Evolutionary conservation across 495 filamentous ascomycete species (phyloP), one percentile per base, ranked within the genome.

Genomic region (Aspergillus taichungensis): DNA sequence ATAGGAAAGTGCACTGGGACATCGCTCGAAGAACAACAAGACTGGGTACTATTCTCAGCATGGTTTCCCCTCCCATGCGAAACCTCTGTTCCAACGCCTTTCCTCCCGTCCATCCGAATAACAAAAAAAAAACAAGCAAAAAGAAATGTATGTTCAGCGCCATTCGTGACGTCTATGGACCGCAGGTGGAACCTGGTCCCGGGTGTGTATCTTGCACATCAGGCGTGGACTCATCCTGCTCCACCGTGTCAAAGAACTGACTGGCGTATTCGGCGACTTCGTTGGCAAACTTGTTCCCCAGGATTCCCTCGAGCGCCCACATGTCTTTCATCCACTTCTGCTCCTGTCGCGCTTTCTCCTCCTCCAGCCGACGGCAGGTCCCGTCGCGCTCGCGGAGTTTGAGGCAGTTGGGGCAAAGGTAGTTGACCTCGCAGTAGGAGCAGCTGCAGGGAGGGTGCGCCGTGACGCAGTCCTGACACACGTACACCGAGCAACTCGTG

Each of bases 391-490:
- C 63, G 39, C 62, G 56, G 32, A 68, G 52, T 51, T 68, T 67
- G 36, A 62, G 57, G 54, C 76, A 79, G 50, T 72, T 70, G 0
- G 75, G 75, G 46, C 76, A 79, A 41, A 71, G 56, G 52, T 71
- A 79, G 54, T 74, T 70, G 10, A 62, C 61, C 34, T 69, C 67
- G 57, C 76, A 79, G 53, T 68, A 73, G 12, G 71, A 64, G 62
- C 76, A 79, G 38, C 67, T 62, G 60, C 76, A 79, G 8, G 66
- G 66, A 13, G 74, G 69, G 24, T 73, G 61, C 28, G 54, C 55
- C 18, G 53, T 45, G 6, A 67, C 55, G 53, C 76, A 78, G 45
- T 77, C 75, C 47, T 74, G 64, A 46, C 77, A 80, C n/a, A 79
- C 75, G 45, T 71, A 63, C 4, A 80, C 74, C 5, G 63, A 62